Conservation (phyloP, 805 yeast genomes). For the Kodamaea hsintzibuensis region DNA sequence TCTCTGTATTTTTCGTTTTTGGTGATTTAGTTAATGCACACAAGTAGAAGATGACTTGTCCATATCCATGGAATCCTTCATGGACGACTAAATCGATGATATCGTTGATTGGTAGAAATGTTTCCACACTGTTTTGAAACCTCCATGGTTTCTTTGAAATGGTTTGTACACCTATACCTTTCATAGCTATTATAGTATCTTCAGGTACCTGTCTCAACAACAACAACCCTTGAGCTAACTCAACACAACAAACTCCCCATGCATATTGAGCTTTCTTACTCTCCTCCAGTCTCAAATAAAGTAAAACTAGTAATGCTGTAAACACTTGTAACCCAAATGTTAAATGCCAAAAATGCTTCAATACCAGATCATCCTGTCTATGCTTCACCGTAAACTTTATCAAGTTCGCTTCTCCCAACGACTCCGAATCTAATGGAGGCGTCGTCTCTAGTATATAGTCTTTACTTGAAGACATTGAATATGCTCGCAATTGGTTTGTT, state of each 20-base stretch:
- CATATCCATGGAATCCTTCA: slow-evolving; percentile 71
- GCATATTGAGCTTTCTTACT: not conserved
- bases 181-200: slow-evolving; percentile 45
- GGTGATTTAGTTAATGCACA: slow-evolving; percentile 51
- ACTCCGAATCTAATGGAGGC: slow-evolving; percentile 18
- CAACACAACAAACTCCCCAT: not conserved
- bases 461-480: slow-evolving; percentile 30
- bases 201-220: slow-evolving; percentile 35
- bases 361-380: slow-evolving; percentile 4
- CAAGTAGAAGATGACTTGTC: slow-evolving; percentile 63
- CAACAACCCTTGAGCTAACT: slow-evolving; percentile 11
- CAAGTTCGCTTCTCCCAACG: slow-evolving; percentile 11
- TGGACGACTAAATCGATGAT: slow-evolving; percentile 69
- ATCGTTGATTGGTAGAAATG: slow-evolving; percentile 57
- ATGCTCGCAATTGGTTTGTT: not conserved
- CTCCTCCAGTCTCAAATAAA: not conserved
- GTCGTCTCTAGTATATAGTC: slow-evolving; percentile 29
- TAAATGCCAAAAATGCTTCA: slow-evolving; percentile 7
- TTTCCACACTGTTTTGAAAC: slow-evolving; percentile 19
- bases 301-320: not conserved
- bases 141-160: slow-evolving; percentile 27
- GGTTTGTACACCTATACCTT: slow-evolving; percentile 50
- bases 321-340: slow-evolving; percentile 4
- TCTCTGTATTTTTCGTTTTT: not conserved
- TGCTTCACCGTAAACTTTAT: slow-evolving; percentile 21